Conservation (phyloP, 2,329 filamentous ascomycete species). For the Escovopsis sp. region DNA sequence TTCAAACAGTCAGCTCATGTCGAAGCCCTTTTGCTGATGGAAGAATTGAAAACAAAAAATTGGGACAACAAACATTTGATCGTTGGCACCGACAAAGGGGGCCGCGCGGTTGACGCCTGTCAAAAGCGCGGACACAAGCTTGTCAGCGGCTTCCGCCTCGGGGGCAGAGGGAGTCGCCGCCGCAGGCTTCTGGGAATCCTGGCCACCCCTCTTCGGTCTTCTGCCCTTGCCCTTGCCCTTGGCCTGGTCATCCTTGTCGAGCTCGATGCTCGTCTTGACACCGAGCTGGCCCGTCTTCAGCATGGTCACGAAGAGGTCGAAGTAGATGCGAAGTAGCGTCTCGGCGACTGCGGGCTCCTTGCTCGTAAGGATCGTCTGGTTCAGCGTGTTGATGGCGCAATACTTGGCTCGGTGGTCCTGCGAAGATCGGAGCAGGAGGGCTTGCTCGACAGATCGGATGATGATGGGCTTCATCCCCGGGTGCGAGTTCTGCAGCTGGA, state of each 20-base stretch:
- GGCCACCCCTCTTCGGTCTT: background rate
- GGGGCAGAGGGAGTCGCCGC: constrained; percentile 24
- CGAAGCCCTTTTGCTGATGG: too few species aligned
- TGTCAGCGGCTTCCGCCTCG: constrained; percentile 60
- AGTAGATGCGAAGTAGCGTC: constrained; percentile 79
- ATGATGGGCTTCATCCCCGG: constrained; percentile 89
- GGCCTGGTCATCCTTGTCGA: constrained; percentile 16
- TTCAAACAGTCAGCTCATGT: constrained; percentile 6
- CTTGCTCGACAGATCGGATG: constrained; percentile 70
- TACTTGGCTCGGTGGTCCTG: constrained; percentile 85
- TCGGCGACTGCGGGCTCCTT: constrained; percentile 73
- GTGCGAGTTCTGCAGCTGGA: constrained; percentile 79
- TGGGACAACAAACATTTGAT: constrained; percentile 45
- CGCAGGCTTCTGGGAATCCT: constrained; percentile 12
- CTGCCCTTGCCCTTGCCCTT: constrained; percentile 14
- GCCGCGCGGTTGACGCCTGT: constrained; percentile 94
- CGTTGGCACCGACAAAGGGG: constrained; percentile 75
- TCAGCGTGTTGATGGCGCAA: constrained; percentile 90
- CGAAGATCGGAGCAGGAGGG: constrained; percentile 73
- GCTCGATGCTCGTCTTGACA: constrained; percentile 30
- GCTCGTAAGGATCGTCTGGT: constrained; percentile 82
- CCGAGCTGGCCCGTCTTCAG: constrained; percentile 45
- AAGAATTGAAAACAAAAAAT: too few species aligned
- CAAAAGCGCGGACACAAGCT: constrained; percentile 79
- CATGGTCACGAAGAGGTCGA: constrained; percentile 70